Conservation (phyloP, 495 filamentous ascomycete species). For the Penicillium cataractarum region DNA sequence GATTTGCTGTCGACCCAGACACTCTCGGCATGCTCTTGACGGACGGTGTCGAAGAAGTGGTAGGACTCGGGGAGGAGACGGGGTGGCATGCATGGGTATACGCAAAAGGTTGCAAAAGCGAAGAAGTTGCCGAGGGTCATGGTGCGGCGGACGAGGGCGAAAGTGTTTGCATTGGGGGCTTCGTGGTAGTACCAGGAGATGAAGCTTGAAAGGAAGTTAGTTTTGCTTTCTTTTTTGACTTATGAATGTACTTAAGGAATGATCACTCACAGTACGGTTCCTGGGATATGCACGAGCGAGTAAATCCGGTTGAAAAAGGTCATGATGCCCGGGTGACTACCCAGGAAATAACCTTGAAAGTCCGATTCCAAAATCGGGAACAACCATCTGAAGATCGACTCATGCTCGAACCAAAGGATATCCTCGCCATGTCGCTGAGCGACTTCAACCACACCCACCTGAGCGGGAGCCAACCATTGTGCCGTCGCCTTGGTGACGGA, state of each 20-base stretch:
- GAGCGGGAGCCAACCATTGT: constrained; percentile 38
- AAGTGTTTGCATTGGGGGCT: constrained; percentile 56
- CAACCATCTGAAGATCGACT: constrained; percentile 52
- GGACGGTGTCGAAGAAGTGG: constrained; percentile 66
- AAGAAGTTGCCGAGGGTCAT: constrained; percentile 66
- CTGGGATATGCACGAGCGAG: constrained; percentile 68
- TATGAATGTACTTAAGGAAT: not conserved
- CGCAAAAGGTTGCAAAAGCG: constrained; percentile 63
- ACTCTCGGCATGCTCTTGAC: constrained; percentile 62
- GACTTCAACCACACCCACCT: constrained; percentile 64
- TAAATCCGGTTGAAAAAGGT: constrained; percentile 66
- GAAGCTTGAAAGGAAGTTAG: constrained; percentile 43
- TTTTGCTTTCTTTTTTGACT: not conserved
- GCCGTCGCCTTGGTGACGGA: constrained; percentile 62
- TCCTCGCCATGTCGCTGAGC: constrained; percentile 65
- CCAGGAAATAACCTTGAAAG: constrained; percentile 64
- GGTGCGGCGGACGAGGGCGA: constrained; percentile 61
- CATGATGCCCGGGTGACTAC: constrained; percentile 54
- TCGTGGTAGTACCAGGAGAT: constrained; percentile 69
- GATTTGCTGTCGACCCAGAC: constrained; percentile 63
- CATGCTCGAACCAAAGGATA: constrained; percentile 66
- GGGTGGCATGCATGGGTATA: constrained; percentile 69
- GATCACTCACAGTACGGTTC: constrained; percentile 61
- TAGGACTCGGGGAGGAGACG: constrained; percentile 62
- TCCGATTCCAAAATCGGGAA: constrained; percentile 58